Evolutionary conservation across 148 eudicot species (phyloP), one percentile per base, ranked within the genome.

Genomic region (Simmondsia chinensis): DNA sequence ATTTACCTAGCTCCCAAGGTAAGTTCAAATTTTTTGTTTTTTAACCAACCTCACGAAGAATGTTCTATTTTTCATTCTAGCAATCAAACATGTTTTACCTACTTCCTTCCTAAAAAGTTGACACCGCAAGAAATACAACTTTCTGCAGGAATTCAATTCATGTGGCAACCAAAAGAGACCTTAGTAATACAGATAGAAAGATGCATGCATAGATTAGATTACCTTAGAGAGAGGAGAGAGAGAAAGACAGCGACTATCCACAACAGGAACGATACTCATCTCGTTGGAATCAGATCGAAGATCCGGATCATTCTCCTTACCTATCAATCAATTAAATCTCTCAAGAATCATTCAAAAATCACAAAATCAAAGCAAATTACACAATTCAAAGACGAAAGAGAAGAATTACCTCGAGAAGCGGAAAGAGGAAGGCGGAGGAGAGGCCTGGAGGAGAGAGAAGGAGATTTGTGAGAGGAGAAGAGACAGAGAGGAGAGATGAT

Each of bases 141-240:
- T n/a, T n/a, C n/a, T n/a, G n/a, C n/a, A n/a, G n/a, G n/a, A n/a
- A n/a, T n/a, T n/a, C n/a, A n/a, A n/a, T n/a, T n/a, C n/a, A n/a
- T n/a, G n/a, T n/a, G n/a, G n/a, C n/a, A n/a, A n/a, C n/a, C n/a
- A n/a, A n/a, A n/a, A n/a, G n/a, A n/a, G n/a, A n/a, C n/a, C n/a
- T n/a, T n/a, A n/a, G n/a, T n/a, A n/a, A n/a, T n/a, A n/a, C n/a
- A n/a, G n/a, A n/a, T n/a, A n/a, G n/a, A n/a, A n/a, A n/a, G n/a
- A n/a, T n/a, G n/a, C n/a, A n/a, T n/a, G n/a, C n/a, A n/a, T 31
- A 2, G 4, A 56, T 4, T 3, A 39, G 0, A 28, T 6, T 50
- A 71, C 96, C 80, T 80, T 52, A 12, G 96, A 83, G 26, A 83
- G 55, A 27, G 82, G 73, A 18, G 68, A 61, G 7, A 68, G 59